Base-by-base conservation (phyloP, 2,329 filamentous ascomycete species). In the Aspergillus pseudoglaucus region DNA sequence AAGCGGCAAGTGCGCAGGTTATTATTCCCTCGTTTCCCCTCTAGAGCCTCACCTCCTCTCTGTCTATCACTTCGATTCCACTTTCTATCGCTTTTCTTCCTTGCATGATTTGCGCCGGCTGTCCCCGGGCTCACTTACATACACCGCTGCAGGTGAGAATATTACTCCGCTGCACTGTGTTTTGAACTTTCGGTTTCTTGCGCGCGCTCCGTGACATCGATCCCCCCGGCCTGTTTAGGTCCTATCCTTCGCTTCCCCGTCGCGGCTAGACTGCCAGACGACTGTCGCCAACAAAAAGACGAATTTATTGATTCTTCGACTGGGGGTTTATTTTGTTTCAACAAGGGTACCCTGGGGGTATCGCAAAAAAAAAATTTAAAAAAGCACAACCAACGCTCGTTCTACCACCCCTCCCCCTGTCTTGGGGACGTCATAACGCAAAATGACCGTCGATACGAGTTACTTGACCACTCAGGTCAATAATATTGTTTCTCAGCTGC, bases 401-500 rank as follows among this genome's bases (percentile, higher is more conserved):
- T 30, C 10, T 30, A 30, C 25, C 4, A 9, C 25, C 25, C 25
- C 5, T 4, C 10, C 25, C 25, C 25, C 42, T 42, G 17, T n/a
- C 20, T 51, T 45, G 55, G 53, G 52, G 35, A 25, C 18, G 18
- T 42, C 22, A 25, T 23, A 41, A 42, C 25, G 45, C 51, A 50
- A 44, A 33, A 72, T 71, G 69, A 63, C 66, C 46, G 95, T 96
- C 84, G 90, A 96, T 72, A 89, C 90, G 50, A 88, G 87, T 68
- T 94, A 94, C 70, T 78, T 97, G 65, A 87, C 89, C 60, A 89
- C 94, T 69, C 93, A 97, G 81, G 88, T 98, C 73, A 93, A 89
- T 58, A 89, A 82, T 62, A 96, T 95, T 65, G 90, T 97, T 66
- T 83, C 82, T 69, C 90, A 96, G 72, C 80, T 98, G 52, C 91